A percentile compares a stretch with the other conserved stretches of the same genome.
Conservation (phyloP, 352 stramenopile species). For the Phytophthora agathidicida region DNA sequence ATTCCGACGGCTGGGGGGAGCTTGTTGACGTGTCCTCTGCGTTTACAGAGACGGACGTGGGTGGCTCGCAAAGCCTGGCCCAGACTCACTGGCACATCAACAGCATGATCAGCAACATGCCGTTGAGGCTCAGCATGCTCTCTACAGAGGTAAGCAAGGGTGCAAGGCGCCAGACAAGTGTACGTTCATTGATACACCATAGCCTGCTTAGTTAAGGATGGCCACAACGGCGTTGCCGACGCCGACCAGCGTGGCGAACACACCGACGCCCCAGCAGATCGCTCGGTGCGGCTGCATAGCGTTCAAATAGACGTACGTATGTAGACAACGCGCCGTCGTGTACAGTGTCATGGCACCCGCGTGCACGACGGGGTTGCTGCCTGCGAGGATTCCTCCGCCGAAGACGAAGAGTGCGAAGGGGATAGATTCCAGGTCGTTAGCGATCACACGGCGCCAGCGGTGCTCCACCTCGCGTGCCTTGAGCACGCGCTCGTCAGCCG, state of each 20-base stretch:
- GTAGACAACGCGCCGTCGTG: conserved; percentile 42
- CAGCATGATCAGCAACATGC: not conserved
- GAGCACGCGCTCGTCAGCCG: conserved; percentile 38
- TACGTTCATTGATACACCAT: conserved; percentile 7
- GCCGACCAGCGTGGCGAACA: conserved; percentile 38
- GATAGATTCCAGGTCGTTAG: conserved; percentile 67
- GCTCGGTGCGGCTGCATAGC: conserved; percentile 51
- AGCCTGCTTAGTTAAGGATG: conserved; percentile 20
- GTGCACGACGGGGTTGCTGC: conserved; percentile 41
- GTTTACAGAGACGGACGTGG: conserved; percentile 15
- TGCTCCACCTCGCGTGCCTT: conserved; percentile 42
- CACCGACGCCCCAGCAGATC: conserved; percentile 34
- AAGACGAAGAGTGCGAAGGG: conserved; percentile 61
- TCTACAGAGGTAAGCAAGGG: not conserved
- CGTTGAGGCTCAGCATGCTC: too few relatives aligned
- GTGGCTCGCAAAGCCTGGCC: not conserved
- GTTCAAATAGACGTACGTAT: conserved; percentile 57
- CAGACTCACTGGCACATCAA: conserved; percentile 13
- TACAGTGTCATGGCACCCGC: conserved; percentile 43
- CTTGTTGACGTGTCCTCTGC: conserved; percentile 1
- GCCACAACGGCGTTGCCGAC: conserved; percentile 38
- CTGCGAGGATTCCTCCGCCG: conserved; percentile 42
- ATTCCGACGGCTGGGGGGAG: conserved; percentile 14
- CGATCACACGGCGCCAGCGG: conserved; percentile 57
- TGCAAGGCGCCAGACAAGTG: not conserved